phyloP scores from a whole-genome alignment of 306 rosid genomes.

The Medicago arabica region DNA sequence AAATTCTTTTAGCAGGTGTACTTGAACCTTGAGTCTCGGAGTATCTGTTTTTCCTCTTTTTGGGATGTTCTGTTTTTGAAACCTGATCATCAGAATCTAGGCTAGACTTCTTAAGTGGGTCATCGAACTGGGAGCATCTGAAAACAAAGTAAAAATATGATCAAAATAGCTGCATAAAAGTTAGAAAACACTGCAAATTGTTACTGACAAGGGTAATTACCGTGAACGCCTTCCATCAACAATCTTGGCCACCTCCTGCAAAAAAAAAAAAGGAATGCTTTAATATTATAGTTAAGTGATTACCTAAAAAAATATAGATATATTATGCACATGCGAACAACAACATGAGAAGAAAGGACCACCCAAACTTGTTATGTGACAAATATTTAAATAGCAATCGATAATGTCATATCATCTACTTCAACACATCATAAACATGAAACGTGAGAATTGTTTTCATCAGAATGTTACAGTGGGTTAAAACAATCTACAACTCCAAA shows the following conservation, averaged over 20 bases:
- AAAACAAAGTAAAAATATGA: constrained; percentile 40
- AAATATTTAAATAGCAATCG: background rate
- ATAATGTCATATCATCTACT: constrained; percentile 5
- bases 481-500: constrained; percentile 8
- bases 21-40: constrained; percentile 43
- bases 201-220: constrained; percentile 52
- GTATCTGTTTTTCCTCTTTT: constrained; percentile 54
- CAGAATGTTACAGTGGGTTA: background rate
- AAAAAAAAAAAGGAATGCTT: constrained; percentile 28
- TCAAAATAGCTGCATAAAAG: constrained; percentile 31
- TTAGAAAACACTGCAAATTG: constrained; percentile 19
- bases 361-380: constrained; percentile 12
- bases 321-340: constrained; percentile 11
- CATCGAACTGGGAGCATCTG: constrained; percentile 68
- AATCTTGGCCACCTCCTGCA: constrained; percentile 64
- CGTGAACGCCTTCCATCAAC: constrained; percentile 55
- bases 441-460: background rate
- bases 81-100: constrained; percentile 41
- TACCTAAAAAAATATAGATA: constrained; percentile 25
- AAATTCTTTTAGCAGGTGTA: constrained; percentile 51
- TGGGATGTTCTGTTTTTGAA: constrained; percentile 46
- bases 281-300: constrained; percentile 31
- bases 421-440: constrained; percentile 30
- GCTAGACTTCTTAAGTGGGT: constrained; percentile 52
- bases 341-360: constrained; percentile 21